Evolutionary conservation across 75 land plant species (phyloP).

Genomic region (Picea glauca): DNA sequence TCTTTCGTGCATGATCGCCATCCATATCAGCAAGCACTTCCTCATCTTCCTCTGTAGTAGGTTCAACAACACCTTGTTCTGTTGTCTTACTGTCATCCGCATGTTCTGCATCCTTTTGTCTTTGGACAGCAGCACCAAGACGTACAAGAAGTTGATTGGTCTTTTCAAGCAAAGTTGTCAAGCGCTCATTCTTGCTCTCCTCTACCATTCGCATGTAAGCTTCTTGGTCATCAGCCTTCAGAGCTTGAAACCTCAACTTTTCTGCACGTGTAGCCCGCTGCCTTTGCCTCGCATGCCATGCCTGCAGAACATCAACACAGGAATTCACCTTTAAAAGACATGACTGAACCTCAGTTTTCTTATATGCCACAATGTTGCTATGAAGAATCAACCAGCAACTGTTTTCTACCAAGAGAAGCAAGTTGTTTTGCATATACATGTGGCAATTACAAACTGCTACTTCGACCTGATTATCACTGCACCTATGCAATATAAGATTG

Average conservation of each 20-base stretch:
- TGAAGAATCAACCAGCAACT: neutral
- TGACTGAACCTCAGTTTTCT: neutral
- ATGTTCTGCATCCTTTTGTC: conserved; percentile 85
- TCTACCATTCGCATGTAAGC: conserved; percentile 98
- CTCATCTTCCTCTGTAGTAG: conserved; percentile 1
- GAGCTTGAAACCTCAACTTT: conserved; percentile 82
- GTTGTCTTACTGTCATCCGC: conserved; percentile 36
- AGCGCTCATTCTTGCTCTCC: conserved; percentile 97
- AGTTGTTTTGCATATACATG: neutral
- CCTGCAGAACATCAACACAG: conserved; percentile 32
- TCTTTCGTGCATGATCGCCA: conserved; percentile 36
- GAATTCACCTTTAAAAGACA: neutral
- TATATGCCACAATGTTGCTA: neutral
- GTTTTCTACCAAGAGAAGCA: neutral
- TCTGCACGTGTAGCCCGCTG: conserved; percentile 92
- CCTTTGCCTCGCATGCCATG: conserved; percentile 92
- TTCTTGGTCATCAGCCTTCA: conserved; percentile 97
- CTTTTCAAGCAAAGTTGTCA: conserved; percentile 75
- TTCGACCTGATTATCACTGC: neutral
- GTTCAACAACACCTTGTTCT: conserved; percentile 9
- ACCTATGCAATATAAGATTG: neutral
- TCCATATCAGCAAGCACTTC: conserved; percentile 25
- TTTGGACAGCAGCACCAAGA: conserved; percentile 93
- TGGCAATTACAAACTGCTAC: neutral
- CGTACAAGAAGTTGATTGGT: conserved; percentile 87